Percentiles rank a stretch among this genome's conserved stretches.
Conservation (phyloP, 2,329 filamentous ascomycete species). For the Raffaelea arxii region DNA sequence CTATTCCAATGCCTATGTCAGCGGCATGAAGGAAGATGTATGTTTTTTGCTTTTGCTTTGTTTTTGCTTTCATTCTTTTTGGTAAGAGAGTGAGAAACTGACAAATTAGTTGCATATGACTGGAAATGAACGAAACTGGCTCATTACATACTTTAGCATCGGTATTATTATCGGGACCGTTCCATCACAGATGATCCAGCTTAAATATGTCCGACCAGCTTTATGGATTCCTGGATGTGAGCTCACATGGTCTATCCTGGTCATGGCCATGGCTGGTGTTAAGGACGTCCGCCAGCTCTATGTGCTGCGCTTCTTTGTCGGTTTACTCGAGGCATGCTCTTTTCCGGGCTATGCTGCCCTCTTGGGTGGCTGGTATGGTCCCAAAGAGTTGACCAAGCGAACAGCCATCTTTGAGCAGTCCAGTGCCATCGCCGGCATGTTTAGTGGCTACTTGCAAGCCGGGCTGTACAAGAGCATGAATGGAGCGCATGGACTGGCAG, state of each 20-base stretch:
- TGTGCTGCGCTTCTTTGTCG: constrained; percentile 19
- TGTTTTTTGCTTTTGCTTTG: constrained; percentile 13
- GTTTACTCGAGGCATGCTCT: constrained; percentile 18
- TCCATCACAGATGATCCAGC: constrained; percentile 45
- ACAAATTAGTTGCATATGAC: background rate
- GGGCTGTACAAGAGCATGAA: constrained; percentile 36
- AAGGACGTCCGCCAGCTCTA: constrained; percentile 20
- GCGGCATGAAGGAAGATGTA: constrained; percentile 29
- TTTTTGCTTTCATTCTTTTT: background rate
- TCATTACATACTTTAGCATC: constrained; percentile 32
- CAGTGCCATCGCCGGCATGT: constrained; percentile 50
- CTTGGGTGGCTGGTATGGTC: constrained; percentile 41
- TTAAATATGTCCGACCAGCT: constrained; percentile 18
- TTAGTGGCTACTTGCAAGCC: constrained; percentile 51
- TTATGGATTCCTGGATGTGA: constrained; percentile 20
- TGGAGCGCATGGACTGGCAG: constrained; percentile 25
- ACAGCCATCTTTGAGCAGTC: constrained; percentile 51
- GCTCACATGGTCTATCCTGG: constrained; percentile 19
- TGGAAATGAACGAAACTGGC: constrained; percentile 29
- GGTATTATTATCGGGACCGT: constrained; percentile 48
- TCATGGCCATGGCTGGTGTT: constrained; percentile 19
- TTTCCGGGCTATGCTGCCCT: constrained; percentile 7
- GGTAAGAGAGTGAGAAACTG: background rate
- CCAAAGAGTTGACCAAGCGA: constrained; percentile 48
- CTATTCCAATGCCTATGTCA: constrained; percentile 26